A percentile compares a stretch with the other conserved stretches of the same genome.
phyloP scores from a whole-genome alignment of 1,139 yeast genomes.

The Meyerozyma athensensis region DNA sequence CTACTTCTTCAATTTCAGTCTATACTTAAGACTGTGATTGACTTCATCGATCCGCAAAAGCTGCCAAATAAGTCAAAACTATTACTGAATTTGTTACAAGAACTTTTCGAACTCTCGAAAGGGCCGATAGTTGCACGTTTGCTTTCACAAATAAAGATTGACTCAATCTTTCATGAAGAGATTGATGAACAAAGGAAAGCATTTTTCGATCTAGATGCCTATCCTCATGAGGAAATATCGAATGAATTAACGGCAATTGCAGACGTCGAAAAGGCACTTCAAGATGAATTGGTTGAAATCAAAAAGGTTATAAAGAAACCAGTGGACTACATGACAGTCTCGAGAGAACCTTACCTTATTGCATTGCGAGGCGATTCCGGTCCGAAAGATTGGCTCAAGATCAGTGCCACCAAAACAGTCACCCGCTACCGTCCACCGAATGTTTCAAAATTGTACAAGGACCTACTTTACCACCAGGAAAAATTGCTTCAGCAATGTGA shows the following conservation, averaged over 20 bases:
- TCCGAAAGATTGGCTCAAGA: conserved; percentile 73
- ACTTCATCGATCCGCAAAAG: conserved; percentile 21
- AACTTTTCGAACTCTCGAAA: conserved; percentile 16
- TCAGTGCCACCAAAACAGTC: conserved; percentile 66
- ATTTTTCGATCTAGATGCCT: conserved; percentile 49
- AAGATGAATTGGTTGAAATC: conserved; percentile 46
- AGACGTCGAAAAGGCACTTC: conserved; percentile 39
- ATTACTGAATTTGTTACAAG: conserved; percentile 19
- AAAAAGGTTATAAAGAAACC: conserved; percentile 51
- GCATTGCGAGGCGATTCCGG: conserved; percentile 64
- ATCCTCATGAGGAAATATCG: conserved; percentile 38
- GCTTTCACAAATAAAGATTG: conserved; percentile 48
- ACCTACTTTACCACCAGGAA: conserved; percentile 61
- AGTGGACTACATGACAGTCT: conserved; percentile 50
- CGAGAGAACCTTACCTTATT: conserved; percentile 64
- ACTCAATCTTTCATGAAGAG: conserved; percentile 24
- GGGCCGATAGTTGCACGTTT: conserved; percentile 22
- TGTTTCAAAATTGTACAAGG: conserved; percentile 46
- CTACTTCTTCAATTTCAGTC: conserved; percentile 50
- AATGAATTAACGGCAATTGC: conserved; percentile 39
- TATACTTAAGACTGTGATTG: conserved; percentile 23
- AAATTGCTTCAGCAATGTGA: conserved; percentile 52
- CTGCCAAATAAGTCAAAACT: conserved; percentile 19
- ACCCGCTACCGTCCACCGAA: conserved; percentile 70
- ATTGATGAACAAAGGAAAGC: conserved; percentile 40